Evolutionary conservation across 257 asterid species (phyloP).

Genomic region (Jacaranda mimosifolia): DNA sequence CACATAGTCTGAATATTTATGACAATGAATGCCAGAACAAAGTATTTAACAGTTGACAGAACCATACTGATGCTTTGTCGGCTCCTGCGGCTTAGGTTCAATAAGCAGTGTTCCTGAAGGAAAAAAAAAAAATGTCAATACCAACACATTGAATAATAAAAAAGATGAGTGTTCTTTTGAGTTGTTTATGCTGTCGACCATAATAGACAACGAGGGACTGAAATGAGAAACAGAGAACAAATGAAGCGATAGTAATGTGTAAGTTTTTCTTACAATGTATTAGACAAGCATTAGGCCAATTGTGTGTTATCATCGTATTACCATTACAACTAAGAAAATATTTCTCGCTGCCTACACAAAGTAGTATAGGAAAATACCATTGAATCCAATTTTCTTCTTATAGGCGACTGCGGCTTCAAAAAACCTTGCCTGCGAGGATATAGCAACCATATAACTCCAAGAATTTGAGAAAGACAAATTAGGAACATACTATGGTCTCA

Average conservation of each 20-base stretch:
- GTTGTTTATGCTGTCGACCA: too few species aligned
- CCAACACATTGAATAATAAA: not conserved
- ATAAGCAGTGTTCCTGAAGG: constrained; percentile 92
- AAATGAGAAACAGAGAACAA: not conserved
- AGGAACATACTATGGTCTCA: too few species aligned
- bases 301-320: too few species aligned
- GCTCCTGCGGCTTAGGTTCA: constrained; percentile 99
- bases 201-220: too few species aligned
- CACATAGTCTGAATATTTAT: constrained; percentile 17
- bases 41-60: not conserved
- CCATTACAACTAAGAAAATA: not conserved
- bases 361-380: constrained; percentile 55
- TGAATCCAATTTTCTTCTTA: constrained; percentile 98
- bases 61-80: constrained; percentile 93
- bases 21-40: too few species aligned
- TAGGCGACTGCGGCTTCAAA: constrained; percentile 90
- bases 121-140: constrained; percentile 10
- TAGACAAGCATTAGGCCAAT: too few species aligned
- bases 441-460: not conserved
- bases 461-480: not conserved
- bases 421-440: constrained; percentile 78
- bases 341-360: constrained; percentile 2
- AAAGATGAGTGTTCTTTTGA: not conserved
- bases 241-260: too few species aligned
- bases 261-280: too few species aligned